Evolutionary conservation across 2,329 filamentous ascomycete species (phyloP).

Genomic region (Trichophyton equinum): DNA sequence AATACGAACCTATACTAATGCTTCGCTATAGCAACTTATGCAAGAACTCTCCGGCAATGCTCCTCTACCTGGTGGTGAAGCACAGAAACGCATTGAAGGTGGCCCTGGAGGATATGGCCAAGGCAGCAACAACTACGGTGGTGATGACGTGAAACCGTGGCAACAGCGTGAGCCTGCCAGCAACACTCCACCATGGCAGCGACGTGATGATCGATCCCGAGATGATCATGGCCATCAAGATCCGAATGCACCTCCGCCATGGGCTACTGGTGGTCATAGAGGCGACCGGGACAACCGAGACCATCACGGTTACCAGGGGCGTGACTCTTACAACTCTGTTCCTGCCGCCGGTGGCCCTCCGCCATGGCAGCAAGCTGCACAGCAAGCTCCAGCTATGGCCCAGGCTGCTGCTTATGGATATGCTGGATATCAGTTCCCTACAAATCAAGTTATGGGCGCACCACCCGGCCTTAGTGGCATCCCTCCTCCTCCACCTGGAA

Average conservation of each 20-base stretch:
- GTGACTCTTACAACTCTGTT: constrained; percentile 16
- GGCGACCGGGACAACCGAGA: constrained; percentile 32
- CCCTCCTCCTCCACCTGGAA: constrained; percentile 42
- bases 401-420: constrained; percentile 47
- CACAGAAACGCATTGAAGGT: constrained; percentile 74
- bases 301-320: constrained; percentile 22
- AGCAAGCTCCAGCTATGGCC: constrained; percentile 27
- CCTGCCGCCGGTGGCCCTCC: constrained; percentile 33
- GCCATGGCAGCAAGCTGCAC: constrained; percentile 50
- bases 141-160: constrained; percentile 64
- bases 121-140: constrained; percentile 25
- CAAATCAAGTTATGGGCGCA: constrained; percentile 37
- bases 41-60: constrained; percentile 78
- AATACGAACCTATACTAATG: not conserved
- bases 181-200: constrained; percentile 70
- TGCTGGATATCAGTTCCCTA: constrained; percentile 38
- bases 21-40: constrained; percentile 67
- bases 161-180: constrained; percentile 68
- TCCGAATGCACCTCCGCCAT: constrained; percentile 22
- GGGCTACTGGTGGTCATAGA: constrained; percentile 19
- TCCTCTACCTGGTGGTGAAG: constrained; percentile 42
- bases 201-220: constrained; percentile 43
- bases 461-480: constrained; percentile 48
- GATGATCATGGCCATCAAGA: constrained; percentile 30
- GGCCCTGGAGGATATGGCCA: constrained; percentile 55